Percentiles rank a stretch among this genome's conserved stretches.
phyloP scores from a whole-genome alignment of 106 monocot species.

The Acanthochlamys bracteata region DNA sequence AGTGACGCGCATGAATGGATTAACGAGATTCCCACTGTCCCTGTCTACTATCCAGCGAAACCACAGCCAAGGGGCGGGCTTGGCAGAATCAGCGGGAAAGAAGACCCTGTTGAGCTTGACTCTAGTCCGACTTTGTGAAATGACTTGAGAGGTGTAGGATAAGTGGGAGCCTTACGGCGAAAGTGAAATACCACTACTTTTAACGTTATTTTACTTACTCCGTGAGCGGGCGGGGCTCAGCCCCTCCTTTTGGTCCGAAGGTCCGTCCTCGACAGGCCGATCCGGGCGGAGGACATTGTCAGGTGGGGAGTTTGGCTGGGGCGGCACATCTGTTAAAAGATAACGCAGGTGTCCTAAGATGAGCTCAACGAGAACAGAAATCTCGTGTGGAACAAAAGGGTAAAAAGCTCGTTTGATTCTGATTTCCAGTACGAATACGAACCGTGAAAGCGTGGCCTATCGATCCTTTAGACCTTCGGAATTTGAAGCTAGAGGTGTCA shows the following conservation, averaged over 20 bases:
- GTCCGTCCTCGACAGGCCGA: slow-evolving; percentile 14
- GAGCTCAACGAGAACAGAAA: slow-evolving; percentile 68
- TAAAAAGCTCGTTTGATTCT: too few species aligned
- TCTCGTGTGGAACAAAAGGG: slow-evolving; percentile 26
- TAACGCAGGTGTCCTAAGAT: slow-evolving; percentile 80
- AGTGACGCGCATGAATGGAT: slow-evolving; percentile 63
- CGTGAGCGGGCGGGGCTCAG: slow-evolving; percentile 2
- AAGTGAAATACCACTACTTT: too few species aligned
- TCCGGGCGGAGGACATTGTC: slow-evolving; percentile 71
- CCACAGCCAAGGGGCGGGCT: slow-evolving; percentile 76
- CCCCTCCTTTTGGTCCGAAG: too few species aligned
- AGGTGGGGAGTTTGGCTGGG: slow-evolving; percentile 74
- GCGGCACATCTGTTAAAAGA: slow-evolving; percentile 78
- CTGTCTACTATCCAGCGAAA: slow-evolving; percentile 66
- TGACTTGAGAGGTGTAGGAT: too few species aligned
- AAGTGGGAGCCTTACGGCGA: too few species aligned
- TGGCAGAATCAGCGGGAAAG: too few species aligned
- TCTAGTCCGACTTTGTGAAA: too few species aligned
- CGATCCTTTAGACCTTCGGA: slow-evolving; percentile 56
- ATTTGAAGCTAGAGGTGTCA: slow-evolving; percentile 48
- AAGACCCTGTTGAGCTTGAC: too few species aligned
- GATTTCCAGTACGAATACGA: too few species aligned
- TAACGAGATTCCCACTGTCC: slow-evolving; percentile 81
- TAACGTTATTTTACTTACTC: too few species aligned
- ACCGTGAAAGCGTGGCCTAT: slow-evolving; percentile 51